Conservation (phyloP, 192 early-diverging fungal species). For the Backusella psychrophila region DNA sequence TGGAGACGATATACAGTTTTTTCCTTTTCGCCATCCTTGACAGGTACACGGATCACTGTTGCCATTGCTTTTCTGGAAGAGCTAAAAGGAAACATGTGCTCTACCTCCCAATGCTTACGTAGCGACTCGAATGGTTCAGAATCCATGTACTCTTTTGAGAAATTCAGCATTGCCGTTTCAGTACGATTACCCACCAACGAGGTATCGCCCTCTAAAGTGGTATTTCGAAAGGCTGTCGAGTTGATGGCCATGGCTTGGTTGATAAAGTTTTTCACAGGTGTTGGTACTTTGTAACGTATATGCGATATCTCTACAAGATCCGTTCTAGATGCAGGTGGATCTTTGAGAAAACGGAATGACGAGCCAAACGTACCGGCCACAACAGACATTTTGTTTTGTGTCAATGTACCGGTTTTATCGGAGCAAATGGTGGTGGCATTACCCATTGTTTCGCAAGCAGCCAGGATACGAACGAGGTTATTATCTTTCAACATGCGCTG, state of each 20-base stretch:
- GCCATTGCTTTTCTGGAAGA: constrained; percentile 92
- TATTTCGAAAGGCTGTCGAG: constrained; percentile 70
- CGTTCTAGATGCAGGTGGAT: constrained; percentile 33
- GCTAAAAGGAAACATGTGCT: constrained; percentile 87
- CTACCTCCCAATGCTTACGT: constrained; percentile 56
- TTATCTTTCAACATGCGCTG: constrained; percentile 95
- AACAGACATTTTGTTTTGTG: constrained; percentile 97
- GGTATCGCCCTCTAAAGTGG: constrained; percentile 39
- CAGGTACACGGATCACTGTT: constrained; percentile 65
- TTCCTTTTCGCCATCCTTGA: constrained; percentile 27
- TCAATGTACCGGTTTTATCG: constrained; percentile 98
- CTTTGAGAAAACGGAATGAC: constrained; percentile 55
- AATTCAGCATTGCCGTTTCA: constrained; percentile 88
- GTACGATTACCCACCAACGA: constrained; percentile 90
- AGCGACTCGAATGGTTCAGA: constrained; percentile 60
- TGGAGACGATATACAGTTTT: constrained; percentile 63
- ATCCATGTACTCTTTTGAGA: constrained; percentile 61
- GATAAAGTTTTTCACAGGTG: constrained; percentile 45
- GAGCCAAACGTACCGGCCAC: constrained; percentile 81
- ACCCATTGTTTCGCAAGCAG: constrained; percentile 98
- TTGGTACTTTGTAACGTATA: constrained; percentile 42
- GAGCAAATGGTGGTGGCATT: constrained; percentile 98
- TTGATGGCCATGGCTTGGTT: constrained; percentile 83
- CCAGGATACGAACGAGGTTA: constrained; percentile 92
- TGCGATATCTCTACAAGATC: constrained; percentile 49